Conservation (phyloP, 2,329 filamentous ascomycete genomes). For the Stachybotrys chartarum region DNA sequence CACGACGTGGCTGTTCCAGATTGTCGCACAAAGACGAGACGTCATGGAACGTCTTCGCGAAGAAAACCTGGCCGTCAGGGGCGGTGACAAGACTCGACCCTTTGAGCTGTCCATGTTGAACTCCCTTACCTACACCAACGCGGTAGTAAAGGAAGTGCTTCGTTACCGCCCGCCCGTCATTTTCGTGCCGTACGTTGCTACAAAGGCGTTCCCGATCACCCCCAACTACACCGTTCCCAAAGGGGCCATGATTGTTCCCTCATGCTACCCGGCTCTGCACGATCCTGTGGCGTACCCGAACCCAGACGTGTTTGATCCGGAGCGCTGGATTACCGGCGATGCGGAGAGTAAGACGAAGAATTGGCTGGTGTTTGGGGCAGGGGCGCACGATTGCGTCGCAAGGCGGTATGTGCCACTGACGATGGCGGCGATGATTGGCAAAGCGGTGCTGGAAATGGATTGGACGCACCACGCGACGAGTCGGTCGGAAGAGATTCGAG, state of each 20-base stretch:
- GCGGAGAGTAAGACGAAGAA: conserved; percentile 43
- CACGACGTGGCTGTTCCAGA: conserved; percentile 45
- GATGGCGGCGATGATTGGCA: conserved; percentile 46
- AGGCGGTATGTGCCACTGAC: conserved; percentile 40
- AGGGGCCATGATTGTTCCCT: conserved; percentile 41
- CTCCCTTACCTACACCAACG: conserved; percentile 41
- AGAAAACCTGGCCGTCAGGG: conserved; percentile 37
- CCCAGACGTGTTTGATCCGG: conserved; percentile 40
- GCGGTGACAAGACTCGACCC: conserved; percentile 29
- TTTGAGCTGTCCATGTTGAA: conserved; percentile 40
- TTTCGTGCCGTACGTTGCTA: conserved; percentile 44
- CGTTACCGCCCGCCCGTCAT: conserved; percentile 46
- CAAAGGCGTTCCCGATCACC: conserved; percentile 38
- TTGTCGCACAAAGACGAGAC: conserved; percentile 42
- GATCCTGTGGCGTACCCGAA: conserved; percentile 39
- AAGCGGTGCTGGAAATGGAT: conserved; percentile 40
- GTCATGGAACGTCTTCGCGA: conserved; percentile 35
- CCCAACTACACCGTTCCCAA: conserved; percentile 40
- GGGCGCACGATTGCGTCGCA: conserved; percentile 43
- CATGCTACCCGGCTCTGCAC: conserved; percentile 44
- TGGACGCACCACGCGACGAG: conserved; percentile 42
- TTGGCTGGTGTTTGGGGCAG: conserved; percentile 46
- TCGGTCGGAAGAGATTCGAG: conserved; percentile 40
- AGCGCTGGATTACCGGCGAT: conserved; percentile 44
- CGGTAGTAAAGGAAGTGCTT: conserved; percentile 46